Base-by-base conservation (phyloP, 2,329 filamentous ascomycete species). In the Aschersonia sp. region DNA sequence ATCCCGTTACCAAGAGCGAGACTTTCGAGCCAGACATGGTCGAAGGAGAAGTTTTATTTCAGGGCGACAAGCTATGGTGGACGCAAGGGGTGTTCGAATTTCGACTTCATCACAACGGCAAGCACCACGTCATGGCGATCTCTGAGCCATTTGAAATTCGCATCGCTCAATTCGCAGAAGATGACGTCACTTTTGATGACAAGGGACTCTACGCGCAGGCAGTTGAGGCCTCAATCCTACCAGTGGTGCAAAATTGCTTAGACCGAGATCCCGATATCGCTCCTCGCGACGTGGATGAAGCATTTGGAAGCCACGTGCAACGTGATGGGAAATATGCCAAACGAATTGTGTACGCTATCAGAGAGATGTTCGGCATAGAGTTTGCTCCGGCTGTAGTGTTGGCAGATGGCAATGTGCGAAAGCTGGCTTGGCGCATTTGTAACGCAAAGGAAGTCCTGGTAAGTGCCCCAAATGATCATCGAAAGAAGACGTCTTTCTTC, bases 11-110 rank as follows among this genome's bases (percentile, higher is more conserved):
- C 53, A 66, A 53, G 68, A 71, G 57, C 9, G 74, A 80, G 47
- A 69, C 71, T 1, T 69, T 72, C 3, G 74, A 74, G 3, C 67
- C 65, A 20, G 74, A 85, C 49, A 73, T 82, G 53, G 76, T 87
- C 4, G 74, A 77, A 9, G 92, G 92, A 43, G 88, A 95, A 61
- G 82, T 97, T 59, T 65, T 87, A 9, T 97, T 98, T 60, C 73
- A 82, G 7, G 89, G 92, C 45, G 89, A 97, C 68, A 95, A 94
- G 67, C 75, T 96, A 2, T 98, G 88, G 83, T 98, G 92, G 92
- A 94, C 85, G 0, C 85, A 91, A 51, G 92, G 92, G 48, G 85
- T 94, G 3, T 98, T 95, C 59, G 92, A 98, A 60, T 94, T 98
- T 70, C 82, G 92, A 41, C 96, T 96, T 66, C 92, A 98, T 65